Conservation (phyloP, 2,329 filamentous ascomycete genomes). For the Penicillium freii region DNA sequence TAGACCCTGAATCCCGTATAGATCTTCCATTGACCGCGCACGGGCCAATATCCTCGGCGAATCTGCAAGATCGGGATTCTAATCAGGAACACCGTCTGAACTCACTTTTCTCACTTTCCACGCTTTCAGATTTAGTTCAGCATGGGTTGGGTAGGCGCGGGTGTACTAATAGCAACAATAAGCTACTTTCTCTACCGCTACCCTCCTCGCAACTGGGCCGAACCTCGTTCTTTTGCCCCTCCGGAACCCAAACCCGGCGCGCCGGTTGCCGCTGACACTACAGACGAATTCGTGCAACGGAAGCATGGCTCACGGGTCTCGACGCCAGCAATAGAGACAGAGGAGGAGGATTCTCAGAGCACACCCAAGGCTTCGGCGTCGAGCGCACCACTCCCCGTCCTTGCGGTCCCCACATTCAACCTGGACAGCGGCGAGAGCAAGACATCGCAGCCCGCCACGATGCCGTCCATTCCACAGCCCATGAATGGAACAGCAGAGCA, state of each 20-base stretch:
- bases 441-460: conserved; percentile 4
- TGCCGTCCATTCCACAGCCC: conserved; percentile 7
- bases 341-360: conserved; percentile 28
- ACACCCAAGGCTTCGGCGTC: conserved; percentile 40
- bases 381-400: conserved; percentile 17
- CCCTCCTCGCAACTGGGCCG: conserved; percentile 36
- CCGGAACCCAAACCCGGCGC: conserved; percentile 21
- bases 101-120: not conserved
- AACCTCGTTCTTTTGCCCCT: conserved; percentile 12
- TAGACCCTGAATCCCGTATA: not conserved
- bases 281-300: conserved; percentile 11
- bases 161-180: conserved; percentile 39
- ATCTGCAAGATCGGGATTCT: conserved; percentile 11
- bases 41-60: conserved; percentile 16
- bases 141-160: conserved; percentile 46
- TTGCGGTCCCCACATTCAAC: conserved; percentile 35
- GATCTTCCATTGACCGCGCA: conserved; percentile 12
- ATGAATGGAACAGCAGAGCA: conserved; percentile 6
- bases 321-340: conserved; percentile 11
- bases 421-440: conserved; percentile 25
- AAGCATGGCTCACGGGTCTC: conserved; percentile 9
- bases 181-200: conserved; percentile 43
- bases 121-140: conserved; percentile 12
- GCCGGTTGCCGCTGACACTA: conserved; percentile 7
- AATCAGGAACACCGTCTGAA: not conserved